phyloP scores from a whole-genome alignment of 371 early-diverging fungal species.

The Enteropsectra breve region DNA sequence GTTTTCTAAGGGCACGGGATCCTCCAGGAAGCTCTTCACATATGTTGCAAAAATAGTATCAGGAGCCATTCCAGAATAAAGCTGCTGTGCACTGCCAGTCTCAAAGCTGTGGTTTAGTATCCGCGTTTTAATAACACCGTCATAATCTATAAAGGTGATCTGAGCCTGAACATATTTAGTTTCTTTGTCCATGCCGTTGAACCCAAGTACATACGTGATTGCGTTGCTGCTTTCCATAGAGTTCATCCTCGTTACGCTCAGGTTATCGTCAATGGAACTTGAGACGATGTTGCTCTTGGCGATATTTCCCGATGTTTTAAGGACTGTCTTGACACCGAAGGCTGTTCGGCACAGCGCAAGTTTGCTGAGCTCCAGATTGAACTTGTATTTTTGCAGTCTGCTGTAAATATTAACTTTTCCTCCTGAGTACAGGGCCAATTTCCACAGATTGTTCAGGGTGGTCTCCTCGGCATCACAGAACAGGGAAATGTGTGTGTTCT shows the following conservation, averaged over 20 bases:
- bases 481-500: too few species aligned
- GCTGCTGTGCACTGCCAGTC: constrained; percentile 24
- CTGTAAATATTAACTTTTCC: constrained; percentile 22
- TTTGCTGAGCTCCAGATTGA: constrained; percentile 19
- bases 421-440: constrained; percentile 8
- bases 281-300: constrained; percentile 32
- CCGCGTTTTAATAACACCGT: constrained; percentile 35
- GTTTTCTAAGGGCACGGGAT: constrained; percentile 37
- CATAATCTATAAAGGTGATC: constrained; percentile 47
- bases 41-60: constrained; percentile 56
- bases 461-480: too few species aligned
- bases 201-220: constrained; percentile 39
- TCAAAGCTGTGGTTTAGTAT: constrained; percentile 49
- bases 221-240: constrained; percentile 35
- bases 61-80: constrained; percentile 47
- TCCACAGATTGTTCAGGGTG: too few species aligned
- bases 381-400: not conserved
- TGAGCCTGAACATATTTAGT: constrained; percentile 48
- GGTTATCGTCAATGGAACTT: constrained; percentile 23
- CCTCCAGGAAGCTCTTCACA: constrained; percentile 50
- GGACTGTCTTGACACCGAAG: constrained; percentile 30
- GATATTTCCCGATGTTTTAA: constrained; percentile 45
- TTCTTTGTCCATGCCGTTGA: constrained; percentile 28
- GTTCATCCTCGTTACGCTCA: constrained; percentile 12
- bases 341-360: constrained; percentile 22